These are phyloP conservation scores for Sorghum bicolor DNA, from an alignment of 176 grass and related monocot species.

Conservation along the genomic window Sorghum_bicolor_NCBIv3 NC_012873.2:68263501-68264000, in stretches of 20 bases:
- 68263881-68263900: no score
- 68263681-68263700: not conserved
- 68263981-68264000: not conserved
- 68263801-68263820: not conserved
- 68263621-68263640: not conserved
- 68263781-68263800: not conserved
- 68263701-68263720: not conserved
- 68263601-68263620: conserved; percentile 6
- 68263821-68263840: not conserved
- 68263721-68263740: not conserved
- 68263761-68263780: not conserved
- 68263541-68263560: not conserved
- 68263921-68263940: no score
- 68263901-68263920: no score
- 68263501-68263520: not conserved
- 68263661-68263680: not conserved
- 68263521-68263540: not conserved
- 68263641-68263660: not conserved
- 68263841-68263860: no score
- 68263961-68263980: not conserved
- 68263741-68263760: not conserved
- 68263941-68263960: not conserved
- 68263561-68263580: not conserved
- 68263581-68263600: not conserved
- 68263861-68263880: no score